Percentiles rank a stretch among this genome's conserved stretches.
These are phyloP conservation scores for Suhomyces pyralidae DNA, from an alignment of 805 yeast species.

Conservation along the genomic window DNA sequence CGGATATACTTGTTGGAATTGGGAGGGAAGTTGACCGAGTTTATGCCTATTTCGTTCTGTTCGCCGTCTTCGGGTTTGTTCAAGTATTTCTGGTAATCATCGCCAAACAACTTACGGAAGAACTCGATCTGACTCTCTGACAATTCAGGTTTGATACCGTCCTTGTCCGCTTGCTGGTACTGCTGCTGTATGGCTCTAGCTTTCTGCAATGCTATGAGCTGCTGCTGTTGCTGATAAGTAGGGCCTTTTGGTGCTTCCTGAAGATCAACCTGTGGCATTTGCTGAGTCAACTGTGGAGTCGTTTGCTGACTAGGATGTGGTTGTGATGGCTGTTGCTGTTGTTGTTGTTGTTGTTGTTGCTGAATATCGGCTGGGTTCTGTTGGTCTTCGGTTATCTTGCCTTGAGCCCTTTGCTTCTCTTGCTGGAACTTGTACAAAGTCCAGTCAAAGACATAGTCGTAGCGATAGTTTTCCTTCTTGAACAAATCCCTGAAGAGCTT, in stretches of 20 bases:
- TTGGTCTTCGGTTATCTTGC: constrained; percentile 28
- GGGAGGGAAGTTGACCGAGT: background rate
- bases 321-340: constrained; percentile 5
- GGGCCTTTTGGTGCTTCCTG: background rate
- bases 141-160: background rate
- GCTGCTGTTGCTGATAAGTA: constrained; percentile 6
- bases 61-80: background rate
- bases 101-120: background rate
- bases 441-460: constrained; percentile 97
- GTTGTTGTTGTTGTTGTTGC: constrained; percentile 13
- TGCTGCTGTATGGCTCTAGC: constrained; percentile 10
- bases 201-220: constrained; percentile 5
- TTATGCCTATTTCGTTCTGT: background rate
- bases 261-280: constrained; percentile 5
- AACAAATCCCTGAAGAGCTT: constrained; percentile 86
- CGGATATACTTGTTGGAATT: constrained; percentile 2
- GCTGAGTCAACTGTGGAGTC: constrained; percentile 12
- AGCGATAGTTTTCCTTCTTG: constrained; percentile 81
- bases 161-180: constrained; percentile 18
- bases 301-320: constrained; percentile 1
- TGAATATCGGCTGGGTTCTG: constrained; percentile 15
- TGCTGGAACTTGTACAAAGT: constrained; percentile 76
- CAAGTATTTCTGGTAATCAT: background rate
- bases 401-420: constrained; percentile 51
- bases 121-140: background rate